Conservation (phyloP, 345 rosid genomes). For the Moricandia moricandioides region DNA sequence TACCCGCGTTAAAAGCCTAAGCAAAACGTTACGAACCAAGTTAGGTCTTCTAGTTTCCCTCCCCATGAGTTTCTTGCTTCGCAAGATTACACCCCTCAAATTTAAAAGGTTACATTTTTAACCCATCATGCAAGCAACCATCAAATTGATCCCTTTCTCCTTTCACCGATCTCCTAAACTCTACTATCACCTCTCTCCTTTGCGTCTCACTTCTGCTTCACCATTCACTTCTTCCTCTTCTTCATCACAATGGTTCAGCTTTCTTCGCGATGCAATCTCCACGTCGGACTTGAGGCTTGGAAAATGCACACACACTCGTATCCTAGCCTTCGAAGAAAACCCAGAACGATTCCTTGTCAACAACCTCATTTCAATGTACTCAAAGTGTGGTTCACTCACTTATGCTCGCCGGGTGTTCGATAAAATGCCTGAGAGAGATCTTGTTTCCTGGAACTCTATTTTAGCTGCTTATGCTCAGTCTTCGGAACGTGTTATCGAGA, state of each 20-base stretch:
- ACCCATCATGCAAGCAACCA: constrained; percentile 22
- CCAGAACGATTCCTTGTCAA: constrained; percentile 52
- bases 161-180: constrained; percentile 1
- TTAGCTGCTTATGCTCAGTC: constrained; percentile 54
- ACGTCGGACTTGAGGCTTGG: constrained; percentile 46
- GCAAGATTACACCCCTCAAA: constrained; percentile 14
- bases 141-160: constrained; percentile 16
- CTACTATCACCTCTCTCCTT: constrained; percentile 4
- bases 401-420: constrained; percentile 58
- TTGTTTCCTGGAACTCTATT: constrained; percentile 59
- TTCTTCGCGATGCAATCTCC: constrained; percentile 54
- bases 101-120: constrained; percentile 22
- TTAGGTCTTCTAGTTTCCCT: neutral
- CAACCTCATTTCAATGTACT: constrained; percentile 52
- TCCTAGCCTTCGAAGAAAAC: constrained; percentile 34
- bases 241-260: constrained; percentile 51
- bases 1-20: neutral
- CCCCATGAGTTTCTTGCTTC: constrained; percentile 22
- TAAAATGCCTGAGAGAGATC: constrained; percentile 47
- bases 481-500: constrained; percentile 23
- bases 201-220: neutral
- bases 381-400: constrained; percentile 49
- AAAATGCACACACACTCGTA: constrained; percentile 46
- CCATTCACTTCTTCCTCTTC: constrained; percentile 3
- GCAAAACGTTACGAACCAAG: neutral